These are phyloP conservation scores for Wickerhamomyces sp. DNA, from an alignment of 1,139 yeast species.

Conservation along the genomic window DNA sequence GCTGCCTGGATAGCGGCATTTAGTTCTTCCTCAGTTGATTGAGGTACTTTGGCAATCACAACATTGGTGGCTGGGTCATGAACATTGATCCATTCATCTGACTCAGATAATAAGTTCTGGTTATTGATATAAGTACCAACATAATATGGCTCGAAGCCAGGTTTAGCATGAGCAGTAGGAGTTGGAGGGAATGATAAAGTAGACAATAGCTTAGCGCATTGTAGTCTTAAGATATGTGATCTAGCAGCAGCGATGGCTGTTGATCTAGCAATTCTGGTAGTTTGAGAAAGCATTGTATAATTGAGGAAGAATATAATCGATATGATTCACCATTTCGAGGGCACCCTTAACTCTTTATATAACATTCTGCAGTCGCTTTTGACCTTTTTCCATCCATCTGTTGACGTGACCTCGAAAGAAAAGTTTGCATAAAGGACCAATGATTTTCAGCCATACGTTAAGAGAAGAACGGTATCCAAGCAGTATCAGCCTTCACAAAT, in stretches of 20 bases:
- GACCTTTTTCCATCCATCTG: background rate
- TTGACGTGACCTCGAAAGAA: background rate
- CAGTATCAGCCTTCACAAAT: too few relatives aligned
- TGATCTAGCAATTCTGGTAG: constrained; percentile 5
- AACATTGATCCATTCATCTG: constrained; percentile 64
- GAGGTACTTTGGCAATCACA: constrained; percentile 68
- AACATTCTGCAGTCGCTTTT: background rate
- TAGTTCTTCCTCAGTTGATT: constrained; percentile 63
- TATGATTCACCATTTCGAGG: background rate
- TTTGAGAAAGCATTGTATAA: constrained; percentile 1
- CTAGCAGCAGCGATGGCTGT: constrained; percentile 3
- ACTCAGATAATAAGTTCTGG: constrained; percentile 50
- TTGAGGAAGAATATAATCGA: background rate
- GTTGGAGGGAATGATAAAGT: constrained; percentile 26
- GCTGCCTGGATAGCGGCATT: constrained; percentile 66
- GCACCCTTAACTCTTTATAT: background rate
- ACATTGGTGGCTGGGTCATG: constrained; percentile 75
- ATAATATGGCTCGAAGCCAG: constrained; percentile 39
- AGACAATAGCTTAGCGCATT: constrained; percentile 7
- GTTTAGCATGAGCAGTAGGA: constrained; percentile 39
- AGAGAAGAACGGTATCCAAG: background rate
- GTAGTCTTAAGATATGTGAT: constrained; percentile 4
- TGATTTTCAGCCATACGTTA: constrained; percentile 1
- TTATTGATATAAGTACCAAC: constrained; percentile 56
- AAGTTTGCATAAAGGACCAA: background rate